Percentiles rank a stretch among this genome's conserved stretches.
Evolutionary conservation across 139 green algal species (phyloP).

Genomic region (Chlamydomonas sphaeroides): DNA sequence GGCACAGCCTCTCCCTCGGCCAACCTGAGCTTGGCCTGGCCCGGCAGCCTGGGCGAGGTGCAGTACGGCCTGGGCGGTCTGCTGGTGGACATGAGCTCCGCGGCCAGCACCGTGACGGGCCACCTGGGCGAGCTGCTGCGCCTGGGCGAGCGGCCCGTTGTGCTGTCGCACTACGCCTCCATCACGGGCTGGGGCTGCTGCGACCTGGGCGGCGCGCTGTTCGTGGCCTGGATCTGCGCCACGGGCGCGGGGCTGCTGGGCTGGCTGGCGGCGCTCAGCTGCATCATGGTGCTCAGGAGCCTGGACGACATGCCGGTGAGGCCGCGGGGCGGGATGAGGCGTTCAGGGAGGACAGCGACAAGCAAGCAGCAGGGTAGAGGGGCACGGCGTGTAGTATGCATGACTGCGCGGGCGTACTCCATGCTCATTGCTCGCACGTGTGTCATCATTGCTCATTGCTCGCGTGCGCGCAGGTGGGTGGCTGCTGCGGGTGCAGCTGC

Average conservation of each 20-base stretch:
- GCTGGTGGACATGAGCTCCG: background rate
- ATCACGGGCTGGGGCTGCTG: constrained; percentile 20
- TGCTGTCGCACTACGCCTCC: background rate
- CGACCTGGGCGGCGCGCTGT: background rate
- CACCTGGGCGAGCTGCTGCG: background rate
- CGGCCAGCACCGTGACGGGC: background rate
- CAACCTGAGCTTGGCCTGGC: background rate
- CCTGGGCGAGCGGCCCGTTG: background rate
- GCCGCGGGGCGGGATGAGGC: too few species aligned
- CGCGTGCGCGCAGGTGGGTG: too few species aligned
- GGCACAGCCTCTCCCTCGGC: background rate
- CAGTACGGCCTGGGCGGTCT: background rate
- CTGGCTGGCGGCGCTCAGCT: background rate
- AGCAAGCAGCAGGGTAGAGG: too few species aligned
- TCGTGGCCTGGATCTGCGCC: constrained; percentile 14
- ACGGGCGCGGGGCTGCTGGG: constrained; percentile 22
- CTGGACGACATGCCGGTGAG: constrained; percentile 16
- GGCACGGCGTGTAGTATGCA: too few species aligned
- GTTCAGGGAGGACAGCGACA: too few species aligned
- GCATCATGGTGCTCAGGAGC: background rate
- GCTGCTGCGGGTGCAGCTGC: constrained; percentile 19
- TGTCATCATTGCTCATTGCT: too few species aligned
- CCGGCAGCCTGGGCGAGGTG: constrained; percentile 1
- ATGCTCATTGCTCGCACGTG: too few species aligned
- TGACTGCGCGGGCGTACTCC: too few species aligned